Evolutionary conservation across 148 eudicot genomes (phyloP), one percentile per base, ranked within the genome.

Genomic region (Amaranthus cruentus): DNA sequence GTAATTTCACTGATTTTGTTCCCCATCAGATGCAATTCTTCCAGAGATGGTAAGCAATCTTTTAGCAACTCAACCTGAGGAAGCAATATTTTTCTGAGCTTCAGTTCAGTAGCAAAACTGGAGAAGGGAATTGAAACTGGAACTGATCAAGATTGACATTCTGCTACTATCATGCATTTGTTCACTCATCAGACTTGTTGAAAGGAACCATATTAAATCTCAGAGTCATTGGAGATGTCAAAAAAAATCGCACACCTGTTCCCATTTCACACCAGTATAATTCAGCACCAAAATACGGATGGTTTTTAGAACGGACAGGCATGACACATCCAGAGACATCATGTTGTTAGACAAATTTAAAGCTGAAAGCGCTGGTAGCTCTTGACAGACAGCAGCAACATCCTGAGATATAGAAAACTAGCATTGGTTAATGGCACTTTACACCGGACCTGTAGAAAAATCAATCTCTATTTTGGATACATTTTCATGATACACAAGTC

Each of bases 21-120:
- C 75, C 96, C 97, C 90, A 79, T 84, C 76, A 95, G 84, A 88
- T 95, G 98, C 73, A 91, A 86, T 83, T 95, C 98, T 78, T 95
- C 90, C 49, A 95, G 71, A 47, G 64, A 79, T 54, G 89, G 93
- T 28, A 91, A 76, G 61, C 79, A 87, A 50, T 79, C 76, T 84
- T 90, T 84, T 61, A 95, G 92, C 47, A 75, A 58, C 77, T 88
- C 97, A 75, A 95, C 83, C 98, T 95, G 85, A 71, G 58, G 75
- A 75, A 68, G 75, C 50, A 21, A 66, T 77, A 55, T 49, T 55
- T 54, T 57, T 47, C 49, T 43, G 68, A 67, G 70, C 54, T 70
- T 60, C 68, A 78, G 67, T 43, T 21, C 14, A 21, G 6, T 44
- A 49, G 69, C 54, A 50, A 62, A 47, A 68, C 69, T 63, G 72